Evolutionary conservation across 2,329 filamentous ascomycete genomes (phyloP), one percentile per base, ranked within the genome.

Genomic region (Endocalyx cinctus): DNA sequence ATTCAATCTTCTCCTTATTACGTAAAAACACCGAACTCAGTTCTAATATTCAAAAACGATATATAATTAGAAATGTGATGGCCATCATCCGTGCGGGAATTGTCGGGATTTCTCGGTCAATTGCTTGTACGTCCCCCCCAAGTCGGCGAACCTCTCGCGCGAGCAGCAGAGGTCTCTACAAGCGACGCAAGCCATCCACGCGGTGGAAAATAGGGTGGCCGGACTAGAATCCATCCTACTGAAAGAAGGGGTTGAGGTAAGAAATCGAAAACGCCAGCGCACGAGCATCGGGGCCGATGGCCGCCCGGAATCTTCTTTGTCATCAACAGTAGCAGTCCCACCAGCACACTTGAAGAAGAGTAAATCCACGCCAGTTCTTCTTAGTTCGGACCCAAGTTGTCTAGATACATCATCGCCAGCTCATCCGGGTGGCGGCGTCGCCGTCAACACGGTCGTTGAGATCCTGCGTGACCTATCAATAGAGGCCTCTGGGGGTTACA

Each of bases 51-150:
- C n/a, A n/a, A n/a, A n/a, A n/a, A n/a, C n/a, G n/a, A n/a, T n/a
- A n/a, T n/a, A n/a, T n/a, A n/a, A n/a, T n/a, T n/a, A 39, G 29
- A 38, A 41, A 20, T 46, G 41, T 20, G 44, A 42, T 27, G 44
- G 43, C 12, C 13, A 29, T 11, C 36, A 44, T 17, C 35, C 30
- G n/a, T 39, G 28, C 17, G 14, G 15, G 3, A 30, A 35, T 11
- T 27, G 32, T 17, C 27, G 22, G n/a, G 42, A 44, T 22, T 37
- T 43, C 22, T 25, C 33, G 4, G 58, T 59, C 25, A 44, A 46
- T 11, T 57, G 51, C 33, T 55, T 61, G 44, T 62, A 60, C 41
- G 26, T 63, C 29, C 43, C 58, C 19, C 52, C 56, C 11, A 60
- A 56, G 43, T 52, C 47, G 22, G 55, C 63, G 13, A 52, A 59